A percentile compares a stretch with the other conserved stretches of the same genome.
Conservation (phyloP, 805 yeast species). For the Dipodascus geniculatus region DNA sequence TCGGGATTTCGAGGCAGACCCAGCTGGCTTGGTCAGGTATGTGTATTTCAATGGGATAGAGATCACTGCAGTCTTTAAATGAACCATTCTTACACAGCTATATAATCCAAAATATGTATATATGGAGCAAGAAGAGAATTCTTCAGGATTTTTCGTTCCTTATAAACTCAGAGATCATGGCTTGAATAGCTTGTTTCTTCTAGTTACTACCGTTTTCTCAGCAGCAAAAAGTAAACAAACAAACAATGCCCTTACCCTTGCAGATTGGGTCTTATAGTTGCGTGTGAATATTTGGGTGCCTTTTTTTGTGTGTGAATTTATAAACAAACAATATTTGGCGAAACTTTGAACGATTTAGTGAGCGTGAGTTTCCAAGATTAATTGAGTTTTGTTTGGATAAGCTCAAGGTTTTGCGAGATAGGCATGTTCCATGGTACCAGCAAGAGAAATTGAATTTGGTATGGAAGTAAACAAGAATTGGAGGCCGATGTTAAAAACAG, state of each 20-base stretch:
- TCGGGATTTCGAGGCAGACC: not conserved
- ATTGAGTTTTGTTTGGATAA: not conserved
- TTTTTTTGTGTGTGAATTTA: not conserved
- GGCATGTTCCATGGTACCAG: too few species aligned
- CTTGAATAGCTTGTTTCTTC: not conserved
- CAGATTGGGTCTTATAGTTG: not conserved
- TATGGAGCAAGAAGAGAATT: too few species aligned
- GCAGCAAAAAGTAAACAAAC: not conserved
- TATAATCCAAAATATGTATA: too few species aligned
- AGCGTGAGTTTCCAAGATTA: not conserved
- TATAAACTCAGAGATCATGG: not conserved
- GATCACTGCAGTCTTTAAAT: not conserved
- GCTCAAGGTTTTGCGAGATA: not conserved
- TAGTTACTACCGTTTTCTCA: not conserved
- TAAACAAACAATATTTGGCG: not conserved
- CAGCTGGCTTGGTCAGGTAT: not conserved
- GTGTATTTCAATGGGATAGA: constrained; percentile 9
- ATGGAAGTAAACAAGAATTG: too few species aligned
- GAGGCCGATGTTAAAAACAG: too few species aligned
- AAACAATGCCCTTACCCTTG: not conserved
- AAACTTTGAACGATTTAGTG: not conserved
- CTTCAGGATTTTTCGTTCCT: not conserved
- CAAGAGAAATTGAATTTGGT: too few species aligned
- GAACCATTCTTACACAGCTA: not conserved
- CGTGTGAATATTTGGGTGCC: not conserved